A percentile compares a stretch with the other conserved stretches of the same genome.
These are phyloP conservation scores for Gracilaria domingensis DNA, from an alignment of 23 red algal genomes.

Conservation along the genomic window DNA sequence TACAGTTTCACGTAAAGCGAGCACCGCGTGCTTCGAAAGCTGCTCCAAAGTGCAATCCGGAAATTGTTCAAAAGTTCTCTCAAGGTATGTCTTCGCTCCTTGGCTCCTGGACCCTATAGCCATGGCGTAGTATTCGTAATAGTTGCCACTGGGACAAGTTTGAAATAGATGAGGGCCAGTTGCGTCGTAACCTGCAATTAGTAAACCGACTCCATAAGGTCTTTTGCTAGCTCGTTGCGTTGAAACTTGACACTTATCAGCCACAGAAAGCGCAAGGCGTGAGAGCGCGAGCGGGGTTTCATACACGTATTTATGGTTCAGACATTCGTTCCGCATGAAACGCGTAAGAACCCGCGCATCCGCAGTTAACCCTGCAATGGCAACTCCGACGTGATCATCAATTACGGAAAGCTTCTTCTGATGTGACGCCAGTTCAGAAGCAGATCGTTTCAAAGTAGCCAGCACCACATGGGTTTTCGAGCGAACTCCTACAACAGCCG, in stretches of 20 bases:
- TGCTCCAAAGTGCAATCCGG: conserved; percentile 66
- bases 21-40: conserved; percentile 82
- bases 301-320: conserved; percentile 94
- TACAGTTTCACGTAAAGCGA: conserved; percentile 93
- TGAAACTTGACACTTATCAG: conserved; percentile 94
- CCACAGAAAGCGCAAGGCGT: conserved; percentile 87
- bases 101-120: conserved; percentile 96
- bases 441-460: conserved; percentile 93
- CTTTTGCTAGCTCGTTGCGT: conserved; percentile 96
- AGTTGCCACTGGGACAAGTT: conserved; percentile 95
- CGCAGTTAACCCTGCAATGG: conserved; percentile 92
- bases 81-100: conserved; percentile 94
- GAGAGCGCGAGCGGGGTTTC: conserved; percentile 85
- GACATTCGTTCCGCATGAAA: conserved; percentile 94
- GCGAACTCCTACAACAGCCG: conserved; percentile 90
- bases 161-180: conserved; percentile 94
- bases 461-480: conserved; percentile 93
- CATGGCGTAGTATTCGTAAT: conserved; percentile 93
- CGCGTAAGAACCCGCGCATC: conserved; percentile 93
- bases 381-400: conserved; percentile 96
- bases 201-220: conserved; percentile 96
- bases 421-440: conserved; percentile 92
- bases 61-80: conserved; percentile 76
- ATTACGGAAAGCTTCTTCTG: conserved; percentile 95
- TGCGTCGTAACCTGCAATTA: conserved; percentile 91